Evolutionary conservation across 345 rosid species (phyloP).

Genomic region (Camelina neglecta): DNA sequence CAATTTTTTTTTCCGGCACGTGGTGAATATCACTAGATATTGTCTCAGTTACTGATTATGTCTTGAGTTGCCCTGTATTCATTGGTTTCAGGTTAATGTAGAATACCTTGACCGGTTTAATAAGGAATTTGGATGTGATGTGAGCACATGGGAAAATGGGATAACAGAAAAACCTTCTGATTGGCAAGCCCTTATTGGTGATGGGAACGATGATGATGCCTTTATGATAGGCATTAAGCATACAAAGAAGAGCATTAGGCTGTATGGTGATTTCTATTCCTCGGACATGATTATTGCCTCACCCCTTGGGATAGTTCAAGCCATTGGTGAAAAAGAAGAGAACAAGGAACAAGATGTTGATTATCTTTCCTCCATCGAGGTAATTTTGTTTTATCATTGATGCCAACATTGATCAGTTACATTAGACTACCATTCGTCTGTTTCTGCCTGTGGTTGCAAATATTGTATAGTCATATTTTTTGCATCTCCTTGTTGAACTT

Average conservation of each 20-base stretch:
- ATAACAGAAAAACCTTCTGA: slow-evolving; percentile 66
- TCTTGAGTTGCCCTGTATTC: slow-evolving; percentile 8
- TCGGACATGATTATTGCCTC: slow-evolving; percentile 93
- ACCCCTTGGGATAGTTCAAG: slow-evolving; percentile 69
- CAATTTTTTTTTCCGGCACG: too few species aligned
- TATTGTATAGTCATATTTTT: too few species aligned
- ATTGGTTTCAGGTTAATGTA: slow-evolving; percentile 67
- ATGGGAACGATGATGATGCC: slow-evolving; percentile 61
- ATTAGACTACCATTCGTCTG: too few species aligned
- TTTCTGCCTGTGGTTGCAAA: too few species aligned
- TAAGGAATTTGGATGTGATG: slow-evolving; percentile 73
- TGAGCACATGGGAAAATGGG: slow-evolving; percentile 36
- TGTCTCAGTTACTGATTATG: slow-evolving; percentile 5
- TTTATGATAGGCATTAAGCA: slow-evolving; percentile 88
- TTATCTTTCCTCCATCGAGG: slow-evolving; percentile 75
- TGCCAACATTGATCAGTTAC: too few species aligned
- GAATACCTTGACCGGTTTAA: slow-evolving; percentile 75
- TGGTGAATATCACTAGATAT: slow-evolving; percentile 6
- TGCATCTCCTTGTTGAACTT: slow-evolving; percentile 3
- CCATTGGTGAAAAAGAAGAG: slow-evolving; percentile 62
- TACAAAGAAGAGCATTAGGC: slow-evolving; percentile 80
- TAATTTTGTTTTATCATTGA: too few species aligned
- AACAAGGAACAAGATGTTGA: slow-evolving; percentile 73
- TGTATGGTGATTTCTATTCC: slow-evolving; percentile 81
- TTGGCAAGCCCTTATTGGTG: slow-evolving; percentile 77